Evolutionary conservation across 2,329 filamentous ascomycete genomes (phyloP).

Genomic region (Fusarium nurragi): DNA sequence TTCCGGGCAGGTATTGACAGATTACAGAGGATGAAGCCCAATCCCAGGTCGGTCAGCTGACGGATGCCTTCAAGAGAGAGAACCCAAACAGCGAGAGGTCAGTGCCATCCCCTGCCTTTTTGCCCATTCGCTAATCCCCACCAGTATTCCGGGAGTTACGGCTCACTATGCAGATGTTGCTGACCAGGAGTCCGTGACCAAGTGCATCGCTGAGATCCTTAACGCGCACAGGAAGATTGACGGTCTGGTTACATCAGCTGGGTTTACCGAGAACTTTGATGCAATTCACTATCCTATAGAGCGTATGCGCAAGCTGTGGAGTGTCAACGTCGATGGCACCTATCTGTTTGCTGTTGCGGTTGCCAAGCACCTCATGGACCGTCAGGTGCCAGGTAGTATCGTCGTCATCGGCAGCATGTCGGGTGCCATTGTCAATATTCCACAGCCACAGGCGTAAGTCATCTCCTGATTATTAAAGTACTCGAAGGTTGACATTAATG

Average conservation of each 20-base stretch:
- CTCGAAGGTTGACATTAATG: not conserved
- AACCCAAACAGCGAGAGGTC: conserved; percentile 78
- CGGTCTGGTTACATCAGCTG: conserved; percentile 92
- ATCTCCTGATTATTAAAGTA: accelerated
- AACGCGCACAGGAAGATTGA: conserved; percentile 79
- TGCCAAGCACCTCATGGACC: conserved; percentile 87
- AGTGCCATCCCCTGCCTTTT: conserved; percentile 13
- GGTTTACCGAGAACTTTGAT: conserved; percentile 94
- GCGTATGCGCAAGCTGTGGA: conserved; percentile 91
- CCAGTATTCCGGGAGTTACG: conserved; percentile 80
- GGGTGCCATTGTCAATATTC: conserved; percentile 90
- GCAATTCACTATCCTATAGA: conserved; percentile 90
- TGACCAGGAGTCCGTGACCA: conserved; percentile 79
- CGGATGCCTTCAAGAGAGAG: conserved; percentile 78
- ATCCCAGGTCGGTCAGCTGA: conserved; percentile 76
- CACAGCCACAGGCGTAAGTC: conserved; percentile 82
- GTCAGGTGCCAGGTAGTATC: conserved; percentile 81
- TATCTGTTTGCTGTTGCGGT: conserved; percentile 87
- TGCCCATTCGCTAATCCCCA: not conserved
- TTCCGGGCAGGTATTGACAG: conserved; percentile 2
- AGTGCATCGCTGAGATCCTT: conserved; percentile 70
- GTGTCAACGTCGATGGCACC: conserved; percentile 90
- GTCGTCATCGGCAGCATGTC: conserved; percentile 97
- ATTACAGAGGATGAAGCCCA: conserved; percentile 79
- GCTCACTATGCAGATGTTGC: conserved; percentile 91